These are phyloP conservation scores for Chaetomium cochliodes DNA, from an alignment of 495 filamentous ascomycete genomes.

Conservation along the genomic window DNA sequence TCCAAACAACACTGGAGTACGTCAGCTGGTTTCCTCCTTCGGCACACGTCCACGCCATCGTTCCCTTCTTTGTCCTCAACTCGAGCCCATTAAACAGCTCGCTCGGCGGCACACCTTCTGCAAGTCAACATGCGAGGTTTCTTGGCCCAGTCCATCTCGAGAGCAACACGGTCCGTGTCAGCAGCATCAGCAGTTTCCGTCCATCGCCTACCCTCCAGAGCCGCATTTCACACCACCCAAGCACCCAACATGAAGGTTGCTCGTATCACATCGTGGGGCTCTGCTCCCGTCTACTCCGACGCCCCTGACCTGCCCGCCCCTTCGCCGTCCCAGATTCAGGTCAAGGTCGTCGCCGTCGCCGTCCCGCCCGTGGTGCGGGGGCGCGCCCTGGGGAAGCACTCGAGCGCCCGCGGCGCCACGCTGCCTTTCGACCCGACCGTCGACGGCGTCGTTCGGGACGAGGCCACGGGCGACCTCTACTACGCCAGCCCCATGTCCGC, in stretches of 20 bases:
- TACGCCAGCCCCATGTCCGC: constrained; percentile 10
- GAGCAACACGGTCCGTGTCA: not conserved
- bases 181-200: not conserved
- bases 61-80: not conserved
- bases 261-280: constrained; percentile 16
- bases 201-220: not conserved
- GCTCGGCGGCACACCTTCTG: constrained; percentile 8
- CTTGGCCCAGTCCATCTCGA: constrained; percentile 1
- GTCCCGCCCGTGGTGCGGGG: constrained; percentile 15
- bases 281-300: not conserved
- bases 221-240: constrained; percentile 11
- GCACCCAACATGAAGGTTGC: constrained; percentile 18
- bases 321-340: constrained; percentile 14
- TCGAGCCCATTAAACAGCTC: not conserved
- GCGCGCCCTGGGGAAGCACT: constrained; percentile 13
- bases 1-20: not conserved
- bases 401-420: constrained; percentile 2
- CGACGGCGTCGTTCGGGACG: constrained; percentile 17
- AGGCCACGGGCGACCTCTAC: constrained; percentile 13
- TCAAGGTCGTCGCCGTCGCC: constrained; percentile 18
- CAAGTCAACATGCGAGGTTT: constrained; percentile 8
- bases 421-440: constrained; percentile 18
- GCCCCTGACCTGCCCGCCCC: constrained; percentile 15
- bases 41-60: constrained; percentile 3
- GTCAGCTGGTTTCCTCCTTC: constrained; percentile 5